These are phyloP conservation scores for Nannizzia gypsea DNA, from an alignment of 2,329 filamentous ascomycete genomes.

Conservation along the genomic window DNA sequence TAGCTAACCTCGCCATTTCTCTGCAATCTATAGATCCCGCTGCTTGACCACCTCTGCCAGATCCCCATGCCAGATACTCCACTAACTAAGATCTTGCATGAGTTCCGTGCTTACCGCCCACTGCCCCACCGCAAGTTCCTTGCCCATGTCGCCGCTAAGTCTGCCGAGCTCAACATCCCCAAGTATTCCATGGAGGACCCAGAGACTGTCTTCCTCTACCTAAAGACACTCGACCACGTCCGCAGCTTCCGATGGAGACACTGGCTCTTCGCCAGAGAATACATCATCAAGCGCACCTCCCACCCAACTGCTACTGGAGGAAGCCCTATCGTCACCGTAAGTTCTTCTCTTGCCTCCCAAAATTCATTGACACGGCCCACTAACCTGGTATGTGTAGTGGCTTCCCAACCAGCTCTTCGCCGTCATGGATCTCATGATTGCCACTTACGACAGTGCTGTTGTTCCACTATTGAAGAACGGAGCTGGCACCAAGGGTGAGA, in stretches of 20 bases:
- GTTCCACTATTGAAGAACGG: conserved; percentile 22
- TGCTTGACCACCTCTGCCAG: conserved; percentile 77
- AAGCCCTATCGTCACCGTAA: conserved; percentile 38
- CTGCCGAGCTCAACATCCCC: conserved; percentile 37
- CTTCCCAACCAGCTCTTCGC: conserved; percentile 38
- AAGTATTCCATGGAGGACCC: conserved; percentile 28
- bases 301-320: conserved; percentile 40
- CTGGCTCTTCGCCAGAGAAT: conserved; percentile 39
- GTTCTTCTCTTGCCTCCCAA: conserved; percentile 10
- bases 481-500: conserved; percentile 13
- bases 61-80: conserved; percentile 82
- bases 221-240: conserved; percentile 37
- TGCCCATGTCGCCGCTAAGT: conserved; percentile 50
- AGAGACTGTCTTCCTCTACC: conserved; percentile 33
- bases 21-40: conserved; percentile 48
- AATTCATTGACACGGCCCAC: background rate
- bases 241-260: conserved; percentile 41
- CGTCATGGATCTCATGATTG: conserved; percentile 36
- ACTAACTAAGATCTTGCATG: conserved; percentile 72
- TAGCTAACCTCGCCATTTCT: background rate
- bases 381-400: conserved; percentile 34
- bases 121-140: conserved; percentile 82
- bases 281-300: conserved; percentile 36
- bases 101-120: conserved; percentile 82
- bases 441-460: conserved; percentile 31